Conservation (phyloP, 2,329 filamentous ascomycete species). For the Aspergillus viridinutans region DNA sequence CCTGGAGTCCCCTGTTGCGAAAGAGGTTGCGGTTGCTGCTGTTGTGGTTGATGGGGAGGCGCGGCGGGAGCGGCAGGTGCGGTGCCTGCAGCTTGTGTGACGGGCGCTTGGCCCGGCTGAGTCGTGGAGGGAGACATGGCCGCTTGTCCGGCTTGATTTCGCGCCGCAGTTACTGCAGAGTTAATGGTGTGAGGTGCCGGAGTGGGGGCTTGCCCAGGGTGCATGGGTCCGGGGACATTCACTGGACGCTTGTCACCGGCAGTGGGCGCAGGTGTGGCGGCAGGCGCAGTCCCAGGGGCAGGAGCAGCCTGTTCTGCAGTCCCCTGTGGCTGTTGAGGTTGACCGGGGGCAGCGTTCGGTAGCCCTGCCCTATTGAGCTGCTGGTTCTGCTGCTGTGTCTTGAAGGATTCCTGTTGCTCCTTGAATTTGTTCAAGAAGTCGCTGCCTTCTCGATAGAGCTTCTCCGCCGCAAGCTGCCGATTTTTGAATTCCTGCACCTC, state of each 20-base stretch:
- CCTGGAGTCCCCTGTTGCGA: conserved; percentile 28
- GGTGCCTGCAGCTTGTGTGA: conserved; percentile 24
- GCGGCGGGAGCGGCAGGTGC: conserved; percentile 21
- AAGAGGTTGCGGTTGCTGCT: conserved; percentile 24
- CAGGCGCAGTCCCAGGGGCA: conserved; percentile 14
- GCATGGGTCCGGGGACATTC: conserved; percentile 24
- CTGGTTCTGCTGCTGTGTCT: conserved; percentile 31
- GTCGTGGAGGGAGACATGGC: conserved; percentile 35
- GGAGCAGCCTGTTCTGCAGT: conserved; percentile 16
- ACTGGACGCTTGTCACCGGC: conserved; percentile 18
- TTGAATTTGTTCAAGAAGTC: conserved; percentile 47
- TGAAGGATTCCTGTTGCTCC: conserved; percentile 46
- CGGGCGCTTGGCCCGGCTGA: conserved; percentile 28
- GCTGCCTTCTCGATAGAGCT: conserved; percentile 41
- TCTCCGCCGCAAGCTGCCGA: conserved; percentile 38
- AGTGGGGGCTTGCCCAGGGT: conserved; percentile 31
- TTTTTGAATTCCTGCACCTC: conserved; percentile 43
- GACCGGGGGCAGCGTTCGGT: conserved; percentile 6
- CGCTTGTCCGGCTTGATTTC: conserved; percentile 36
- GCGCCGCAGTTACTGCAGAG: conserved; percentile 44
- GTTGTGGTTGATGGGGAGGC: conserved; percentile 14
- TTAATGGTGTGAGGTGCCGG: conserved; percentile 46
- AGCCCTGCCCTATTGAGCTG: conserved; percentile 21
- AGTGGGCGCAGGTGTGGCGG: conserved; percentile 6
- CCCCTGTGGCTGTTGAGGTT: conserved; percentile 12